phyloP scores from a whole-genome alignment of 345 rosid genomes.

The Diplotaxis tenuifolia region DNA sequence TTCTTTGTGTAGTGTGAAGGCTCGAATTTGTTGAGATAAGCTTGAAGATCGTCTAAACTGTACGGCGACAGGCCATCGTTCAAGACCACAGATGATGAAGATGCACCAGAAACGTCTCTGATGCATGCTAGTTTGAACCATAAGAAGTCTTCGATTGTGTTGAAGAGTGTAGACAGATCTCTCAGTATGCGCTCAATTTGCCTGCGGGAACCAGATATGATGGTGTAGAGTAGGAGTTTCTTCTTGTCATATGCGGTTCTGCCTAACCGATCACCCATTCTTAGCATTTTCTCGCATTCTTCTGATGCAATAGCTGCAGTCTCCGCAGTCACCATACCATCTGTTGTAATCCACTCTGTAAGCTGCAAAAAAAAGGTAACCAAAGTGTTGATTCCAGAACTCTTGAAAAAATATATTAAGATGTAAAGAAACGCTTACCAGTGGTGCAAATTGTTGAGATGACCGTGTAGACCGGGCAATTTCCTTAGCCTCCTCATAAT shows the following conservation, averaged over 20 bases:
- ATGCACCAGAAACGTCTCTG: constrained; percentile 55
- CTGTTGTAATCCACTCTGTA: constrained; percentile 84
- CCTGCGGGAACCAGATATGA: constrained; percentile 89
- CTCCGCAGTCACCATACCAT: constrained; percentile 75
- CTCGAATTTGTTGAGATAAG: constrained; percentile 91
- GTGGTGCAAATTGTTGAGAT: constrained; percentile 84
- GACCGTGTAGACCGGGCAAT: constrained; percentile 77
- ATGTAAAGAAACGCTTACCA: constrained; percentile 52
- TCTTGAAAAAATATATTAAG: constrained; percentile 5
- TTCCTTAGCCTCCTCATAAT: constrained; percentile 84
- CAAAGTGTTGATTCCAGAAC: constrained; percentile 16
- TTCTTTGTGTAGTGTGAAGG: constrained; percentile 90
- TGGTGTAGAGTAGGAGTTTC: constrained; percentile 83
- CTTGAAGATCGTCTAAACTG: constrained; percentile 89
- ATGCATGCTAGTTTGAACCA: constrained; percentile 88
- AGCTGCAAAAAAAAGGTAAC: constrained; percentile 56
- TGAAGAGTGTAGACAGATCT: constrained; percentile 79
- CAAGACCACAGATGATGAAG: constrained; percentile 64
- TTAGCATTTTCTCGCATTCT: constrained; percentile 93
- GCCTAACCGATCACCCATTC: constrained; percentile 92
- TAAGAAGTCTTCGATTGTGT: constrained; percentile 93
- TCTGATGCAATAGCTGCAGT: constrained; percentile 86
- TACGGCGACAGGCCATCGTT: constrained; percentile 75
- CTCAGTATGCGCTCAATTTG: constrained; percentile 82
- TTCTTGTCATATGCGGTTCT: constrained; percentile 93